Base-by-base conservation (phyloP, 176 grass and related monocot genomes). In the Phyllostachys edulis region DNA sequence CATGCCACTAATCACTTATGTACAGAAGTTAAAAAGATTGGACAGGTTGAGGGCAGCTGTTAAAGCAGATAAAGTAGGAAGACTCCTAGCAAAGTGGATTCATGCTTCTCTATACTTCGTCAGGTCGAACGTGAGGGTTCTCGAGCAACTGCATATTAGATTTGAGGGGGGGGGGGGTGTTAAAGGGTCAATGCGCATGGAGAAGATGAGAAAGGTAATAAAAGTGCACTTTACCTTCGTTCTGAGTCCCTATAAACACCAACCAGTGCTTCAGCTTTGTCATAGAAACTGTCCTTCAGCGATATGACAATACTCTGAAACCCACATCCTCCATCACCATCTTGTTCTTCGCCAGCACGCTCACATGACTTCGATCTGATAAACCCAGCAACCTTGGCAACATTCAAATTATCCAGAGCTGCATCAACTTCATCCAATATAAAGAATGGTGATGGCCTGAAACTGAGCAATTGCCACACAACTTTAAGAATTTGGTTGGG, bases 261-360 rank as follows among this genome's bases (percentile, higher is more conserved):
- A 85, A 98, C 96, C 74, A 98, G 84, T 59, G 96, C 92, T 89
- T 98, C 96, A 17, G 96, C 96, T 89, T 95, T 98, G 89, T 98
- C 96, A 44, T 98, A 98, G 85, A 98, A 98, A 64, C 82, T 98
- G 78, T 98, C 96, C 86, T 98, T 98, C 51, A 98, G 87, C 1
- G 96, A 98, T 69, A 98, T 98, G 59, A 98, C 96, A 59, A 98
- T 98, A 80, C 96, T 98, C 79, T 98, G 96, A 63, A 98, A 98
- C 41, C 91, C 96, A 75, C 83, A 88, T 73, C 88, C 96, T 76
- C 85, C 86, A 34, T 94, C 90, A 40, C 20, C 73, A 76, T 87
- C 83, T 77, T 92, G 87, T 34, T 85, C 80, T 8, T 61, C 83
- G 32, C 83, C 80, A 38, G 73, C 71, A 70, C 79, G 86, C 38